Conservation (phyloP, 2,329 filamentous ascomycete species). For the Colletotrichum costaricense region DNA sequence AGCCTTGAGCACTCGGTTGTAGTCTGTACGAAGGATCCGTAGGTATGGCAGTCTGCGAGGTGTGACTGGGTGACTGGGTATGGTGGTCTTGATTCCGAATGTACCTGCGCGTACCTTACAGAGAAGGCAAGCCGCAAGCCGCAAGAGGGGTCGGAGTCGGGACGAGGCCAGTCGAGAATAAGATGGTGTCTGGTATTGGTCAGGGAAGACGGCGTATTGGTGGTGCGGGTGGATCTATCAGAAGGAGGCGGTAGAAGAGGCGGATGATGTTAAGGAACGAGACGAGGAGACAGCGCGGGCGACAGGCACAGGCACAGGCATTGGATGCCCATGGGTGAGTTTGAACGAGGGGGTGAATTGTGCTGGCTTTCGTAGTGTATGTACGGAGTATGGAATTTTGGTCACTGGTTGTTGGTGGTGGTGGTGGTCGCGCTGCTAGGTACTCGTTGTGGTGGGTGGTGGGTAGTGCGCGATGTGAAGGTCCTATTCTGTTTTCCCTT, state of each 20-base stretch:
- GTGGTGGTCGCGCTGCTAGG: neutral
- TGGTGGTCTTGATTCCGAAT: neutral
- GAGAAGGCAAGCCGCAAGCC: neutral
- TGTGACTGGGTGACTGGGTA: neutral
- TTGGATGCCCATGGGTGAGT: conserved; percentile 13
- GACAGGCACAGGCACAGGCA: neutral
- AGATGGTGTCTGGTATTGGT: conserved; percentile 16
- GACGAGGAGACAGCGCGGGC: neutral
- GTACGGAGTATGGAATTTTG: neutral
- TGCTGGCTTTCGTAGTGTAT: neutral
- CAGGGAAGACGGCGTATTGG: conserved; percentile 31
- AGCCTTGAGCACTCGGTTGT: too few species aligned
- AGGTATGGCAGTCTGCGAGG: neutral
- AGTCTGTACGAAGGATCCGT: too few species aligned
- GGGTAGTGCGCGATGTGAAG: neutral
- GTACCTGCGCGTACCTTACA: conserved; percentile 13
- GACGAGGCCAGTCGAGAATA: neutral
- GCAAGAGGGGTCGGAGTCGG: neutral
- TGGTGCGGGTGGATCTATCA: conserved; percentile 29
- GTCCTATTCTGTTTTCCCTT: neutral
- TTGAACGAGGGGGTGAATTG: neutral
- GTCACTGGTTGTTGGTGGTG: neutral
- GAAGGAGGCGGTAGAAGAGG: conserved; percentile 17
- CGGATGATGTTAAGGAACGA: conserved; percentile 2
- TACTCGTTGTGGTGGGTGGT: too few species aligned